Conservation (phyloP, 345 rosid genomes). For the Mangifera indica region DNA sequence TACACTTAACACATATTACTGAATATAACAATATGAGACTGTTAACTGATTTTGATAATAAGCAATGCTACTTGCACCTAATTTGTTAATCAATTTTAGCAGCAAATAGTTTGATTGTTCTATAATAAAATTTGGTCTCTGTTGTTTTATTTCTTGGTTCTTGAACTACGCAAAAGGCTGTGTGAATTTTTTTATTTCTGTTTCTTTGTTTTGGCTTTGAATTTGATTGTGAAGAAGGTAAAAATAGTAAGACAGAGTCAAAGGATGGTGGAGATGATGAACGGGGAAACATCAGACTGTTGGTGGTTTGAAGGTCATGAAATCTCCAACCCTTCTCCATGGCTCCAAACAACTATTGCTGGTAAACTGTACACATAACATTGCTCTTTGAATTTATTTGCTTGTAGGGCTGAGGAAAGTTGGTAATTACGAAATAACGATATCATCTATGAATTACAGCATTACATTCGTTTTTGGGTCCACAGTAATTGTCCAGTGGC, state of each 20-base stretch:
- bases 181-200: too few relatives aligned
- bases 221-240: constrained; percentile 14
- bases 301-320: constrained; percentile 82
- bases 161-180: neutral
- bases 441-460: too few relatives aligned
- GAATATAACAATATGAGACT: too few relatives aligned
- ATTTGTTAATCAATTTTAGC: too few relatives aligned
- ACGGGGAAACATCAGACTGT: constrained; percentile 46
- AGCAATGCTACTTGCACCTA: too few relatives aligned
- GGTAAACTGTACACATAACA: too few relatives aligned
- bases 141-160: neutral
- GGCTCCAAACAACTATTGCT: constrained; percentile 77
- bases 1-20: too few relatives aligned
- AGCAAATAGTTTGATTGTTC: too few relatives aligned
- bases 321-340: constrained; percentile 49
- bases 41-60: too few relatives aligned
- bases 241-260: neutral
- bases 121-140: too few relatives aligned
- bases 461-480: neutral
- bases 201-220: neutral
- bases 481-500: constrained; percentile 2
- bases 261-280: constrained; percentile 35
- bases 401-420: neutral
- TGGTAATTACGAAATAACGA: neutral
- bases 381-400: neutral